Base-by-base conservation (phyloP, 2,329 filamentous ascomycete species). In the Pestalotiopsis sp. region DNA sequence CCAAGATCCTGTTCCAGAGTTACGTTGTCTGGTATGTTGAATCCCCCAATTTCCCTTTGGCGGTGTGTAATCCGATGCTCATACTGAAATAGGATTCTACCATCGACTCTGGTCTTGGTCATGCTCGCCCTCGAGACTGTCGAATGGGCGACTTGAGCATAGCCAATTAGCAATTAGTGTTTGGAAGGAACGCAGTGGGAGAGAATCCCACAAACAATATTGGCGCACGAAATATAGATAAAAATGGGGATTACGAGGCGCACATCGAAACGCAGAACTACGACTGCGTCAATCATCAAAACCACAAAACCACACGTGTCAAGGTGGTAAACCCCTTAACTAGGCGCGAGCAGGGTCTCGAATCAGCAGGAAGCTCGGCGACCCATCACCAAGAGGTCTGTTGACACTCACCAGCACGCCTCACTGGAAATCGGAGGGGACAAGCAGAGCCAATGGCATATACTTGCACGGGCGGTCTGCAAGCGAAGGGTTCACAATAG, bases 71-170 rank as follows among this genome's bases (percentile, higher is more conserved):
- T 31, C 45, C 61, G 39, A 38, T 66, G 69, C 78, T 81, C 77
- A 81, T 72, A 57, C 56, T 41, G 67, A 58, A 72, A 0, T 71
- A 94, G 92, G 91, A 98, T 99, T 74, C 87, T 99, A 65, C 96
- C 96, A 2, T 97, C 94, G 52, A 99, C 96, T 1, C 87, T 99
- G 57, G 78, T 97, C 45, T 87, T 98, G 58, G 96, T 99, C 67
- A 92, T 98, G 89, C 89, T 93, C 77, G 96, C 95, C 23, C 85
- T 99, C 64, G 94, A 98, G 80, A 94, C 96, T 2, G 91, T 98
- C 4, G 93, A 97, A 77, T 98, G 95, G 95, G 93, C 94, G 75
- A 76, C 36, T 12, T 64, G 25, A 49, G 4, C 23, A 14, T 38
- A n/a, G 23, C 58, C 12, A 39, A 12, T 59, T 14, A 13, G 20